Evolutionary conservation across 108 stramenopile genomes (phyloP).

Genomic region (Cyclotella cryptica): DNA sequence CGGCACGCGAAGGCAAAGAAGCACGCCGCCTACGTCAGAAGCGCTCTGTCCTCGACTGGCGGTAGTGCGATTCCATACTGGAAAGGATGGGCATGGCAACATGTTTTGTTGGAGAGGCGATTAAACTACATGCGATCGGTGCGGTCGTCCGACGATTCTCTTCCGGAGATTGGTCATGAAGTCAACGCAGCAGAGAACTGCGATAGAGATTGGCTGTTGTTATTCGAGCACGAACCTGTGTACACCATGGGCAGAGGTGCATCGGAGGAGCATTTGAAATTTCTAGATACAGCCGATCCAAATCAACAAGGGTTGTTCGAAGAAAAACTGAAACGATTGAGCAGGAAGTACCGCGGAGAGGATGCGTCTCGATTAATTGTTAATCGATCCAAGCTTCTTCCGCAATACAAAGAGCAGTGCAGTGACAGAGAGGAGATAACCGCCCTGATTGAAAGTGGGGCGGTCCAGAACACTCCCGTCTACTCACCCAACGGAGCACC

Average conservation of each 20-base stretch:
- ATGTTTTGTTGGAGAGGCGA: slow-evolving; percentile 61
- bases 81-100: slow-evolving; percentile 81
- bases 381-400: slow-evolving; percentile 4
- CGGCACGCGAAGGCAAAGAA: background rate
- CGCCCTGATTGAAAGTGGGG: background rate
- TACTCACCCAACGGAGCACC: slow-evolving; percentile 78
- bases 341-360: slow-evolving; percentile 44
- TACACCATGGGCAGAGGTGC: slow-evolving; percentile 97
- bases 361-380: slow-evolving; percentile 45
- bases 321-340: slow-evolving; percentile 34
- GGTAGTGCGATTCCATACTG: slow-evolving; percentile 45
- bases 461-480: slow-evolving; percentile 47
- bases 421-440: slow-evolving; percentile 23
- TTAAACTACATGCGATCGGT: slow-evolving; percentile 33
- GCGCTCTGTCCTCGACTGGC: background rate
- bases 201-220: slow-evolving; percentile 71
- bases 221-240: slow-evolving; percentile 96
- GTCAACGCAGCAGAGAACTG: background rate
- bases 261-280: slow-evolving; percentile 74
- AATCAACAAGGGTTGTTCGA: slow-evolving; percentile 8
- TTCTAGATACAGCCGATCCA: slow-evolving; percentile 34
- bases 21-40: background rate
- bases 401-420: background rate
- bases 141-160: background rate
- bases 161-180: background rate